A percentile compares a stretch with the other conserved stretches of the same genome.
Evolutionary conservation across 805 yeast species (phyloP).

Genomic region (Starmerella geochares): DNA sequence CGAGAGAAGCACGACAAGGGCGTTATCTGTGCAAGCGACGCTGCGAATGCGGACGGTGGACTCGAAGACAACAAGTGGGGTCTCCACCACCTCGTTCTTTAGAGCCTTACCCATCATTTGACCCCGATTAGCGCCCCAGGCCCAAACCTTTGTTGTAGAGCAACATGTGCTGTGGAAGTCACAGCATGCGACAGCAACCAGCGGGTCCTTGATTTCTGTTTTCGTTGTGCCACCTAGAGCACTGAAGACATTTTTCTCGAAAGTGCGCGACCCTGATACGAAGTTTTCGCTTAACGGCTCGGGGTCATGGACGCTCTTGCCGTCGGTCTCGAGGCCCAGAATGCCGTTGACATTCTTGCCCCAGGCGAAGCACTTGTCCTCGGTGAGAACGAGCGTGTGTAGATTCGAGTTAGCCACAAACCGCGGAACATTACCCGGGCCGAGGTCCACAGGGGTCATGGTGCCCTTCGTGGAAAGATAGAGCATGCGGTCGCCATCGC

Average conservation of each 20-base stretch:
- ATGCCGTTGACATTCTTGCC: slow-evolving; percentile 24
- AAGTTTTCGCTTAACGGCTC: slow-evolving; percentile 13
- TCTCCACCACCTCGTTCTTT: slow-evolving; percentile 7
- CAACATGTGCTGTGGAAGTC: slow-evolving; percentile 16
- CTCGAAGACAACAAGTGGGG: slow-evolving; percentile 16
- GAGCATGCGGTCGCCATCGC: background rate
- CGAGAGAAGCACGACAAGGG: slow-evolving; percentile 16
- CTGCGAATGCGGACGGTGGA: slow-evolving; percentile 12
- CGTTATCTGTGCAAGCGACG: slow-evolving; percentile 19
- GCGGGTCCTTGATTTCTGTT: slow-evolving; percentile 11
- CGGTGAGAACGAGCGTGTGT: slow-evolving; percentile 20
- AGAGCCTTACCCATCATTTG: slow-evolving; percentile 20
- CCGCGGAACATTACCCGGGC: slow-evolving; percentile 4
- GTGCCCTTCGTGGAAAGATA: background rate
- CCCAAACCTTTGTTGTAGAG: slow-evolving; percentile 16
- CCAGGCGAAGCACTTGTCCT: slow-evolving; percentile 24
- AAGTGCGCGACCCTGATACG: slow-evolving; percentile 5
- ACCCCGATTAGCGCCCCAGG: slow-evolving; percentile 27
- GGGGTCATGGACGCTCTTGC: slow-evolving; percentile 16
- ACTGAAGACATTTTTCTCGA: slow-evolving; percentile 17
- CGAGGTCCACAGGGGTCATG: slow-evolving; percentile 3
- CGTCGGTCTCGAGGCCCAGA: slow-evolving; percentile 21
- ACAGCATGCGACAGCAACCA: slow-evolving; percentile 18
- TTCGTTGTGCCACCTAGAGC: slow-evolving; percentile 13
- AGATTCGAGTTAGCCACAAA: slow-evolving; percentile 16